Conservation (phyloP, 2,329 filamentous ascomycete species). For the Gnomoniopsis smithogilvyi region DNA sequence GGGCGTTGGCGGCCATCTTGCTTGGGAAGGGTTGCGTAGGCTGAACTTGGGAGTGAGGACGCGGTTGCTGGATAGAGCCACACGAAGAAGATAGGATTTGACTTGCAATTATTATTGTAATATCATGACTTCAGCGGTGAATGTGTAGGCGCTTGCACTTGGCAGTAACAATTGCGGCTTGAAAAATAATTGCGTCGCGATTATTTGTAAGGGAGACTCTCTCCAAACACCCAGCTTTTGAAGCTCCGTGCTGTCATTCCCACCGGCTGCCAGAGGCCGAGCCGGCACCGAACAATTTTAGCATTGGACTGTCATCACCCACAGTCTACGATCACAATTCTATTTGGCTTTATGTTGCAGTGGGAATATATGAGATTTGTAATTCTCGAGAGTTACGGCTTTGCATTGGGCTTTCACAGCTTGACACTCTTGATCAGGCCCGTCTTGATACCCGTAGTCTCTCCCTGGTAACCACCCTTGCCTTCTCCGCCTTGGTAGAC, state of each 20-base stretch:
- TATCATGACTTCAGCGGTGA: slow-evolving; percentile 9
- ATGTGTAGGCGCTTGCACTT: neutral
- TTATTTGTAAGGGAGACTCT: neutral
- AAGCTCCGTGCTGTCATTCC: slow-evolving; percentile 12
- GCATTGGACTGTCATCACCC: neutral
- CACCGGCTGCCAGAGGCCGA: slow-evolving; percentile 8
- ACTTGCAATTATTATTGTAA: neutral
- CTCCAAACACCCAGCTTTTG: neutral
- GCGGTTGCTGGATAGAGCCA: neutral
- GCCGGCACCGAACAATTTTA: slow-evolving; percentile 10
- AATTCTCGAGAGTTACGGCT: neutral
- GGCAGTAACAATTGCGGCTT: neutral
- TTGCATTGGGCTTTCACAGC: slow-evolving; percentile 50
- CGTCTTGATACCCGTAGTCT: slow-evolving; percentile 92
- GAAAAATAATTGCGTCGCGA: neutral
- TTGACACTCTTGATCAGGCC: slow-evolving; percentile 91
- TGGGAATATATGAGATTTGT: no score
- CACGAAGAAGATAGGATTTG: neutral
- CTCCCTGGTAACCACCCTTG: slow-evolving; percentile 83
- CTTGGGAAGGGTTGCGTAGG: neutral
- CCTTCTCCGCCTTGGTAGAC: slow-evolving; percentile 84
- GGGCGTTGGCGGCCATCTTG: slow-evolving; percentile 33
- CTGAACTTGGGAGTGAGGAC: neutral
- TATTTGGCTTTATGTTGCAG: no score
- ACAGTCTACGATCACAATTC: neutral